Evolutionary conservation across 108 stramenopile species (phyloP), one percentile per base, ranked within the genome.

Genomic region (Cyclotella sp.): DNA sequence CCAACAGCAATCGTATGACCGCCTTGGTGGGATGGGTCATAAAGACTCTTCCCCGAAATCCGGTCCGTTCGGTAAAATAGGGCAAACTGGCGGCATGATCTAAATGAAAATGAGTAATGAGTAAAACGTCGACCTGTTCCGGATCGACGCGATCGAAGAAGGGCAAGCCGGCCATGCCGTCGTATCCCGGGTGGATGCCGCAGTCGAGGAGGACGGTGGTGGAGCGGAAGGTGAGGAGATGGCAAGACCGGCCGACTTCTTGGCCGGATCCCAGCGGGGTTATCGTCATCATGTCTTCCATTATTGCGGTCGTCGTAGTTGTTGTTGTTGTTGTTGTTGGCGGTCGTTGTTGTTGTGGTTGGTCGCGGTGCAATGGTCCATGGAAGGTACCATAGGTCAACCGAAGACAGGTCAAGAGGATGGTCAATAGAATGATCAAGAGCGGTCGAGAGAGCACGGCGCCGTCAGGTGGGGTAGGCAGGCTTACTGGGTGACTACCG

Each of bases 21-120:
- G 99, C 98, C 84, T 97, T 97, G 59, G 99, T 99, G 22, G 98
- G 95, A 75, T 98, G 98, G 1, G 98, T 99, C 97, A 98, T 98
- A 84, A 97, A 97, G 63, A 99, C 87, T 14, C 97, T 76, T 12
- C 98, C 99, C 61, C 83, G 82, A 84, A 99, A 99, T 21, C 86
- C 86, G 9, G 98, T 99, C 81, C 97, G 86, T 72, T 99, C 99
- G 18, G 99, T 99, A 55, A 99, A 88, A 83, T 98, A 98, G 13
- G 99, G 99, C 15, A 99, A 60, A 26, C 90, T 88, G 0, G 96
- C 99, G 10, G 97, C 98, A 78, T 99, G 99, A 84, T 99, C 99
- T 42, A 99, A 75, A 83, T 99, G 99, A 77, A 99, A 99, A 75
- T 99, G 99, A 12, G 95, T 93, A 15, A 98, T 83, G 30, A 97